Evolutionary conservation across 257 asterid species (phyloP).

Genomic region (Scutellaria galericulata): DNA sequence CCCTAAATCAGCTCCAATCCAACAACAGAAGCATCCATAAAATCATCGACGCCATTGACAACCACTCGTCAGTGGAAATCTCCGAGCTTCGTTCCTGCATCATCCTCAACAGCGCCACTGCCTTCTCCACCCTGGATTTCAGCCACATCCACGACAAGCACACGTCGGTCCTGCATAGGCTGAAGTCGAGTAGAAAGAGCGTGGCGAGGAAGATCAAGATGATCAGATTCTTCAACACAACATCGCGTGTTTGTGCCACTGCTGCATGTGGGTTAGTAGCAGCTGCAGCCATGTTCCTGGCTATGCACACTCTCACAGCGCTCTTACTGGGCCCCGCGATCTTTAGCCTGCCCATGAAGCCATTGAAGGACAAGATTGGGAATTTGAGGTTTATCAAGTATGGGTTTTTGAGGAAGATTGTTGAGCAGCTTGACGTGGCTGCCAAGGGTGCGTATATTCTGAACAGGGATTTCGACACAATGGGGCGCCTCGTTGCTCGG

Average conservation of each 20-base stretch:
- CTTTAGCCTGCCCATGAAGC: slow-evolving; percentile 45
- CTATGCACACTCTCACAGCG: slow-evolving; percentile 59
- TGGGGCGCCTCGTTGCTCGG: slow-evolving; percentile 65
- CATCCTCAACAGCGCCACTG: slow-evolving; percentile 42
- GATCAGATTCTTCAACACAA: slow-evolving; percentile 50
- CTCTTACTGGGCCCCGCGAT: slow-evolving; percentile 53
- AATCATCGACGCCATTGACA: slow-evolving; percentile 41
- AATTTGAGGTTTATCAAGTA: slow-evolving; percentile 39
- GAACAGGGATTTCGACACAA: slow-evolving; percentile 84
- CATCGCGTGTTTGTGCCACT: slow-evolving; percentile 52
- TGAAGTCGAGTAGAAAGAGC: slow-evolving; percentile 43
- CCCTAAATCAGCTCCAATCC: slow-evolving; percentile 53
- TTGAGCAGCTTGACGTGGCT: slow-evolving; percentile 76
- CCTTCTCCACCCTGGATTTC: slow-evolving; percentile 47
- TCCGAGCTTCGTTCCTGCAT: slow-evolving; percentile 46
- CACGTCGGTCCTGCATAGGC: slow-evolving; percentile 43
- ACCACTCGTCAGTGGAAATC: slow-evolving; percentile 21
- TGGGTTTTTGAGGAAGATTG: slow-evolving; percentile 43
- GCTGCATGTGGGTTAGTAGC: slow-evolving; percentile 56
- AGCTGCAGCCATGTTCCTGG: slow-evolving; percentile 55
- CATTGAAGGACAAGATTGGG: slow-evolving; percentile 44
- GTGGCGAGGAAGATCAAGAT: slow-evolving; percentile 53
- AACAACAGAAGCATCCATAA: slow-evolving; percentile 42
- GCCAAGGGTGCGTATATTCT: slow-evolving; percentile 81
- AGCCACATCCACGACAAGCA: slow-evolving; percentile 44